Evolutionary conservation across 2,329 filamentous ascomycete species (phyloP).

Genomic region (Stachybotrys elegans): DNA sequence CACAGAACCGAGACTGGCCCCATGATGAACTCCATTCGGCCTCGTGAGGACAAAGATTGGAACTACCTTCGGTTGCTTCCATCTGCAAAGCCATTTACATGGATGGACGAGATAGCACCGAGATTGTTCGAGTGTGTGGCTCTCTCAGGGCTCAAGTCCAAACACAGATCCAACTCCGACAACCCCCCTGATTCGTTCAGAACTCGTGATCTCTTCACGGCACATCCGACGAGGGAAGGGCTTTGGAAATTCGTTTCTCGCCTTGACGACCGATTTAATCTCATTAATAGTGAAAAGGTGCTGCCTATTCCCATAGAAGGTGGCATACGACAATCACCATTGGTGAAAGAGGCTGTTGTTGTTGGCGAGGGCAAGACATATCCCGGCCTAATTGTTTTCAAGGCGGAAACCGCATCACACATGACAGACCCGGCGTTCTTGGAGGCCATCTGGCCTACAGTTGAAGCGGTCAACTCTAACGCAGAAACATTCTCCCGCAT

Average conservation of each 20-base stretch:
- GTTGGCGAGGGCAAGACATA: conserved; percentile 49
- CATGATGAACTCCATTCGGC: conserved; percentile 54
- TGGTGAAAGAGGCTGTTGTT: conserved; percentile 51
- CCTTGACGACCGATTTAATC: conserved; percentile 38
- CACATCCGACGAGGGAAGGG: conserved; percentile 33
- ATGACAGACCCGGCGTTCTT: conserved; percentile 41
- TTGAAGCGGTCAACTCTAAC: conserved; percentile 44
- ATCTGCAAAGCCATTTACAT: conserved; percentile 14
- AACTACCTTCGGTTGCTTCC: conserved; percentile 48
- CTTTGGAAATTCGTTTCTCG: conserved; percentile 41
- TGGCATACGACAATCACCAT: conserved; percentile 43
- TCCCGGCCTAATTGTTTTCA: conserved; percentile 49
- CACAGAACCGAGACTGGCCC: conserved; percentile 55
- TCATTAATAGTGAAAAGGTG: conserved; percentile 45
- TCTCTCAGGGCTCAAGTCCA: conserved; percentile 30
- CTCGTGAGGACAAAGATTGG: conserved; percentile 50
- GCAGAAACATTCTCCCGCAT: conserved; percentile 49
- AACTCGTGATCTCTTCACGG: conserved; percentile 38
- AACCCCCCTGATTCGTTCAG: conserved; percentile 38
- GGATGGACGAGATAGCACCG: conserved; percentile 21
- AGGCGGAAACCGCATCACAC: conserved; percentile 34
- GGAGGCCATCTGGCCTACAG: conserved; percentile 40
- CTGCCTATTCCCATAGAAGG: conserved; percentile 45
- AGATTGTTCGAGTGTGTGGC: conserved; percentile 31
- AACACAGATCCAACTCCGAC: conserved; percentile 22